Conservation (phyloP, 306 rosid species). For the Dryas octopetala region DNA sequence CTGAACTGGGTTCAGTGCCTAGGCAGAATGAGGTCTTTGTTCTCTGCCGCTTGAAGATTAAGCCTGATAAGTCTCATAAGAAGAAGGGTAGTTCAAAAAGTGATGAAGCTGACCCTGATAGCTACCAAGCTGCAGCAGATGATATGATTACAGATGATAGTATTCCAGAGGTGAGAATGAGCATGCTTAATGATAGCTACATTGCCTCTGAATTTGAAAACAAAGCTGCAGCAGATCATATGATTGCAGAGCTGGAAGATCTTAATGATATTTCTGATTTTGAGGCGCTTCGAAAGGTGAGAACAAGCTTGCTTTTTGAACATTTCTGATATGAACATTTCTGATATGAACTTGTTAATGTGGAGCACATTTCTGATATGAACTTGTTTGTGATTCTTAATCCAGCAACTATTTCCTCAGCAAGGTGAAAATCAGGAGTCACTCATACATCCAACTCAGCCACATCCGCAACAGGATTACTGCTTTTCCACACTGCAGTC, state of each 20-base stretch:
- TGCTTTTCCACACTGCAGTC: neutral
- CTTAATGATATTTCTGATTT: neutral
- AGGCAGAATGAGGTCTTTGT: constrained; percentile 25
- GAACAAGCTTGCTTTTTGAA: constrained; percentile 5
- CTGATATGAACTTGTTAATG: constrained; percentile 3
- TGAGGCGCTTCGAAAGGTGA: neutral
- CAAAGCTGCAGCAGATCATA: neutral
- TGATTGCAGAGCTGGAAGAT: neutral
- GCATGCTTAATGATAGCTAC: constrained; percentile 7
- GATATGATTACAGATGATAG: neutral
- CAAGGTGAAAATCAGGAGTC: neutral
- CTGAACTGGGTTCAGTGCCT: neutral
- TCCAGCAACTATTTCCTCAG: no score
- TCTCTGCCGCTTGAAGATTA: constrained; percentile 41
- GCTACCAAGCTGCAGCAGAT: neutral
- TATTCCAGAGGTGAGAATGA: constrained; percentile 37
- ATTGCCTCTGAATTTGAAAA: constrained; percentile 13
- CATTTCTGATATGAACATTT: constrained; percentile 16
- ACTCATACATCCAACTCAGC: neutral
- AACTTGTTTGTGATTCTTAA: neutral
- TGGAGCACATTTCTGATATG: neutral
- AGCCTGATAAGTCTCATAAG: constrained; percentile 1
- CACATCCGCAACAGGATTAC: neutral
- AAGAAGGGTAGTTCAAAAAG: neutral
- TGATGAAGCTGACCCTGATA: constrained; percentile 28